Base-by-base conservation (phyloP, 192 early-diverging fungal species). In the Backusella westeae region DNA sequence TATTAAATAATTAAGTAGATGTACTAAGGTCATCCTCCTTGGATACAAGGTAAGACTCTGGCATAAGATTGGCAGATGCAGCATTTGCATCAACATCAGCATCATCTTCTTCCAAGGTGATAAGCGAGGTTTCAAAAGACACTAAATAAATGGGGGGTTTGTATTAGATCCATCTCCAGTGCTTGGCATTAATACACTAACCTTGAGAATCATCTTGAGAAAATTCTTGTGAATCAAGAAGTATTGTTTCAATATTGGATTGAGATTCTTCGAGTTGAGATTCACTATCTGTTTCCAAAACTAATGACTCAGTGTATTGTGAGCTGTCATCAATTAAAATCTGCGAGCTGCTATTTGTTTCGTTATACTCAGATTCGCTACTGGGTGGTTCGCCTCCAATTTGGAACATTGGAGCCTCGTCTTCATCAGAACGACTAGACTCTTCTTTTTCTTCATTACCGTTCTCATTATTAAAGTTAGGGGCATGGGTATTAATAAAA, bases 401-500 rank as follows among this genome's bases (percentile, higher is more conserved):
- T 36, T 68, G 29, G 32, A 68, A 34, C 35, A 35, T 68, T 68
- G 34, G 15, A 36, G 4, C 26, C 32, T 23, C 35, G 8, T 35
- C 67, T 36, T 34, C 35, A n/a, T 19, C 7, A 21, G n/a, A 19
- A 9, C 17, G 67, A 1, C 15, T 68, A 17, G 15, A n/a, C 2
- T 36, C 29, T 68, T 26, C 29, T 6, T 68, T 34, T 3, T 36
- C n/a, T 34, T 34, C 29, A 35, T 35, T 5, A 5, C n/a, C 35
- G 19, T 4, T 17, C 15, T 66, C 32, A 66, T 17, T 68, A 19
- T 68, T 34, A 36, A 92, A 89, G 71, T 89, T 85, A 9, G 89
- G 88, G 1, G 91, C 94, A 14, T 95, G 86, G 52, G 35, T 95
- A 91, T 93, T 92, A 56, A 98, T 91, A 46, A 94, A 78, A 1